Conservation (phyloP, 2,329 filamentous ascomycete genomes). For the Fusarium keratoplasticum region DNA sequence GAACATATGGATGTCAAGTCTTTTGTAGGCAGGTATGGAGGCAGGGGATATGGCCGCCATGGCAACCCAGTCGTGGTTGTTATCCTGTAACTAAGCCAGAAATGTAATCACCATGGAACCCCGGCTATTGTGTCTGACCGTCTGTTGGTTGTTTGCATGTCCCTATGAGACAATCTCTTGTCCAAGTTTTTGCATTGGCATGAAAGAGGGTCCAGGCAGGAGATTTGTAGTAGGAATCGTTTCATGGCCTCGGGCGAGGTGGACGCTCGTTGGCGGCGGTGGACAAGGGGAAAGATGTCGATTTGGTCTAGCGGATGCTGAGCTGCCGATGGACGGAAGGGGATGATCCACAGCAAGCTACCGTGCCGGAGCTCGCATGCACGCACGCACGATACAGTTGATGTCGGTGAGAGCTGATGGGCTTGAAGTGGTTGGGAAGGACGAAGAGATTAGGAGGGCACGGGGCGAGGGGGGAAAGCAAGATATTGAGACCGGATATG, state of each 20-base stretch:
- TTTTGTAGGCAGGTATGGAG: neutral
- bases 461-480: neutral
- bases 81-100: constrained; percentile 3
- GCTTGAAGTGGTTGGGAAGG: neutral
- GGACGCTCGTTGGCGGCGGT: constrained; percentile 6
- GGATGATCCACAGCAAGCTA: neutral
- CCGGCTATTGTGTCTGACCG: neutral
- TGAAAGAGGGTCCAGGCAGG: constrained; percentile 6
- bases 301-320: constrained; percentile 19
- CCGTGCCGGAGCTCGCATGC: neutral
- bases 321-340: constrained; percentile 12
- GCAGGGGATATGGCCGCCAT: neutral
- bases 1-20: neutral
- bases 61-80: neutral
- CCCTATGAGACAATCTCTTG: neutral
- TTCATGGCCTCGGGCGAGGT: constrained; percentile 19
- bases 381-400: neutral
- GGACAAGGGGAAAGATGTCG: neutral
- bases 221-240: constrained; percentile 23
- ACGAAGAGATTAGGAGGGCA: neutral
- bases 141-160: neutral
- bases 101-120: neutral
- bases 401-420: constrained; percentile 31
- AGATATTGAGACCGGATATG: constrained; percentile 3
- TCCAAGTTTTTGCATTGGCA: neutral